A percentile compares a stretch with the other conserved stretches of the same genome.
Conservation (phyloP, 2,329 filamentous ascomycete genomes). For the Fusarium algeriense region DNA sequence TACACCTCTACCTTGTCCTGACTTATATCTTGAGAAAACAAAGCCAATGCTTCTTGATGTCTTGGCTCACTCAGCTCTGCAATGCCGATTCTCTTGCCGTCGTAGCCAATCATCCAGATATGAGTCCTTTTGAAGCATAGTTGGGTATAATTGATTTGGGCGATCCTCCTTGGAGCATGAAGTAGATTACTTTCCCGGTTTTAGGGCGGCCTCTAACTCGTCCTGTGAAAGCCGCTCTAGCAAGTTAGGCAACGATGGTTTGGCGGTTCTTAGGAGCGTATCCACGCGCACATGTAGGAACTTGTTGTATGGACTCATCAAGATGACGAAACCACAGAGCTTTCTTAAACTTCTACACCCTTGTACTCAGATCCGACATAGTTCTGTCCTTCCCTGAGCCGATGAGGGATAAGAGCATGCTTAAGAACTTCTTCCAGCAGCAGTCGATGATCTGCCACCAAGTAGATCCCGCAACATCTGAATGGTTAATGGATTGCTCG, state of each 20-base stretch:
- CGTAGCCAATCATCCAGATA: neutral
- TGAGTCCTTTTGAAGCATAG: neutral
- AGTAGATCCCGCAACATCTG: neutral
- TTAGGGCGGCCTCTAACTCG: neutral
- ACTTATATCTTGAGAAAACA: neutral
- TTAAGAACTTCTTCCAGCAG: neutral
- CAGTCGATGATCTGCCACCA: neutral
- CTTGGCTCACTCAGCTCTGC: neutral
- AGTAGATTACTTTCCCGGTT: too few relatives aligned
- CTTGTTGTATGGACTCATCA: neutral
- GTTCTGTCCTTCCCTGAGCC: neutral
- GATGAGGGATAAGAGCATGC: neutral
- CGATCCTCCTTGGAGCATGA: neutral
- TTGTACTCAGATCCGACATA: neutral
- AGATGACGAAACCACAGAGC: neutral
- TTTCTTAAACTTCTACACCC: neutral
- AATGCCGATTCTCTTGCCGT: neutral
- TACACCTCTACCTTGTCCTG: neutral
- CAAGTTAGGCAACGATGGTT: neutral
- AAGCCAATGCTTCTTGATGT: neutral
- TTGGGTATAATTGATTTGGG: neutral
- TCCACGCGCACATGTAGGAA: neutral
- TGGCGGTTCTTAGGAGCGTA: neutral
- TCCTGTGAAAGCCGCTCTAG: neutral
- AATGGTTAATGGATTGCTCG: neutral